Evolutionary conservation across 1,284 basidiomycete species (phyloP).

Genomic region (Ceratorhiza oryzae-sativae): DNA sequence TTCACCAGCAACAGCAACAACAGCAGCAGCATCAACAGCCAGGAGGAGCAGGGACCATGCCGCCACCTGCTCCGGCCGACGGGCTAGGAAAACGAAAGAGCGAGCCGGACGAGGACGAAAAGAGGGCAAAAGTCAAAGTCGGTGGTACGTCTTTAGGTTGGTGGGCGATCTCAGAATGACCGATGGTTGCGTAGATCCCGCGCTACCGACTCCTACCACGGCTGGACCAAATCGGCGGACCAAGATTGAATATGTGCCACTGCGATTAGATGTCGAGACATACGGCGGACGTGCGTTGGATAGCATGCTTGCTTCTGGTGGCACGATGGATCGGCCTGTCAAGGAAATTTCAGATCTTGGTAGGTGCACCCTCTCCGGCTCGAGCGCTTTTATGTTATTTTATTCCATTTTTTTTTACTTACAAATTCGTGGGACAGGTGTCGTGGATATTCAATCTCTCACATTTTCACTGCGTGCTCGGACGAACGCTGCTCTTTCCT

Average conservation of each 20-base stretch:
- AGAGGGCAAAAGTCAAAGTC: conserved; percentile 22
- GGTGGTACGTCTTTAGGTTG: conserved; percentile 3
- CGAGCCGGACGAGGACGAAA: conserved; percentile 25
- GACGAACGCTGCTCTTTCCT: conserved; percentile 83
- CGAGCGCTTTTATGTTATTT: not conserved
- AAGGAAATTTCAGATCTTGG: conserved; percentile 80
- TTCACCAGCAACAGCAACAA: conserved; percentile 12
- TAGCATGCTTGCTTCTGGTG: conserved; percentile 66
- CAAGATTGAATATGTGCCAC: conserved; percentile 90
- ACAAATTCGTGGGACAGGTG: conserved; percentile 53
- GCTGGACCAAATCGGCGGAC: conserved; percentile 59
- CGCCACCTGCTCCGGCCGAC: conserved; percentile 15
- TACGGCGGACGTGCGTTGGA: conserved; percentile 86
- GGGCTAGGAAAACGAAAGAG: conserved; percentile 13
- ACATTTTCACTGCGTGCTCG: conserved; percentile 90
- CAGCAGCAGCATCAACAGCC: not conserved
- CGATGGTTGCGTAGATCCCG: not conserved
- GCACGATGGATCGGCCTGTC: conserved; percentile 58
- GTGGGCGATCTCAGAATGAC: not conserved
- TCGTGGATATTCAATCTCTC: conserved; percentile 87
- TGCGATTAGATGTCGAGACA: conserved; percentile 77
- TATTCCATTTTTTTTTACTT: not conserved
- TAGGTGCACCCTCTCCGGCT: conserved; percentile 43
- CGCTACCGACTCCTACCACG: not conserved
- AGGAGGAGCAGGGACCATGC: conserved; percentile 11